Evolutionary conservation across 768 basidiomycete species (phyloP), one percentile per base, ranked within the genome.

Genomic region (Suillus brevipes): DNA sequence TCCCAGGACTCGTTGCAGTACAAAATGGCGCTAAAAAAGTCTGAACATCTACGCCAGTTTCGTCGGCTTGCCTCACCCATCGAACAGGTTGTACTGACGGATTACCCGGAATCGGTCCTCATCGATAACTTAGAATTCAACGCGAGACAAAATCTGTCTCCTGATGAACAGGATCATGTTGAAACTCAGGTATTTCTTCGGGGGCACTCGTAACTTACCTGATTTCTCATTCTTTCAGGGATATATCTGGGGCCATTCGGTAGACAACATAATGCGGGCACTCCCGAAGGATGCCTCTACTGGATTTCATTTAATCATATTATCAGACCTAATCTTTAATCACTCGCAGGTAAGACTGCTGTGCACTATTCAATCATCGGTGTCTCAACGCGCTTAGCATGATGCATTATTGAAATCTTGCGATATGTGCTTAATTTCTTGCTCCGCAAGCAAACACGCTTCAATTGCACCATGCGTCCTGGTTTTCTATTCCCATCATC

Each of bases 291-390:
- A 72, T 6, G 38, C 67, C 5, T 66, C 65, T 42, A 67, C 69
- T 3, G 77, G 78, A 37, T 98, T 93, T 71, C 88, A 97, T 70
- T 72, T 97, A 25, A 83, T 98, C 62, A 88, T 99, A 66, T 81
- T 98, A 63, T 96, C 94, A 2, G 96, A 99, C 77, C 86, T 99
- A 40, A 86, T 98, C 40, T 97, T 97, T 78, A 97, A 96, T 70
- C 95, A 97, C 70, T 95, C 95, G 1, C 94, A 96, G 80, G 94
- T 90, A 66, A 42, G 80, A 64, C 2, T 25, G 36, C 28, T 34
- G 50, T 60, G 20, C 10, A 16, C 57, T 4, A 20, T 20, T 38
- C 61, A 56, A 68, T 23, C 9, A 36, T 52, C 12, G n/a, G 4
- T 28, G 60, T 37, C 55, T 65, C 63, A 66, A 38, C 34, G 16